Evolutionary conservation across 2,329 filamentous ascomycete genomes (phyloP), one percentile per base, ranked within the genome.

Genomic region (Aplosporella prunicola): DNA sequence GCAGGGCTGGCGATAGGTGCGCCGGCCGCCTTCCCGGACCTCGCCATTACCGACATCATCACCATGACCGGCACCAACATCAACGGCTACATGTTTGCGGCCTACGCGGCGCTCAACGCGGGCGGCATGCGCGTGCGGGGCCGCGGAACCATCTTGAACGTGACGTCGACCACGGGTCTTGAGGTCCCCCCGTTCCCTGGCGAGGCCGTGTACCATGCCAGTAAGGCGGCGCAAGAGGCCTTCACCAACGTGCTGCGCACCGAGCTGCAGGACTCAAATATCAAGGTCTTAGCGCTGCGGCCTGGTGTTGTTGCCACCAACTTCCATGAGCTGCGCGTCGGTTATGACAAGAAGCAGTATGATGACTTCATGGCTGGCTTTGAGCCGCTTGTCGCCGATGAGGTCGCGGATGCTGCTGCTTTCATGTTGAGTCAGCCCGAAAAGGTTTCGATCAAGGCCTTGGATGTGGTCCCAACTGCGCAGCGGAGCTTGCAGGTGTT

Each of bases 21-120:
- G 0, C 67, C 67, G 0, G 48, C 52, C 1, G 36, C 47, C 0
- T 71, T 70, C 42, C 56, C 56, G 0, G 56, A 66, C 7, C 55
- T 68, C 14, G 52, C 56, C 9, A 58, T 68, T 22, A 39, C 50
- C 7, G 55, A 65, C 8, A 62, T 70, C 24, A 48, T 56, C 3
- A 62, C 59, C 3, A 71, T 70, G 66, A 62, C 60, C 28, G 50
- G 51, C 27, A 71, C 67, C 0, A 71, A 71, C 41, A 59, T 71
- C 40, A 62, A 63, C 39, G 67, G 68, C 3, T 55, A 60, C 45
- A 67, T 71, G 61, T 66, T 59, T 31, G 57, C 57, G 1, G 61
- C 66, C 0, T 60, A 70, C 41, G 57, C 62, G 0, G 64, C 64
- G 0, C 55, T 70, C 2, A 70, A 69, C 29, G 49, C 52, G 3